These are phyloP conservation scores for Fusarium armeniacum DNA, from an alignment of 2,329 filamentous ascomycete species.

Conservation along the genomic window DNA sequence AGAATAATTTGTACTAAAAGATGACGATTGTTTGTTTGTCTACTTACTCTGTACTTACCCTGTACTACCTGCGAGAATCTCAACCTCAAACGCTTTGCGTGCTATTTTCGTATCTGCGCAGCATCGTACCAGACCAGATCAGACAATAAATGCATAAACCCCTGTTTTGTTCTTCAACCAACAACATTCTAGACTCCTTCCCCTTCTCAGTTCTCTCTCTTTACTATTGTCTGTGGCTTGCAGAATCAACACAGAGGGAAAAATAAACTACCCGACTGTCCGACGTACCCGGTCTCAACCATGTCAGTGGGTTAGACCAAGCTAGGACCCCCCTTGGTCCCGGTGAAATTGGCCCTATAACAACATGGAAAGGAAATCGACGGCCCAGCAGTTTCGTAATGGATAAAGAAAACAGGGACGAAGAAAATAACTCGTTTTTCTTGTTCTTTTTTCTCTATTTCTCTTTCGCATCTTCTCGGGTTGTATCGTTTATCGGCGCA, in stretches of 20 bases:
- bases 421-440: not conserved
- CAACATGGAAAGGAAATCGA: not conserved
- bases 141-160: not conserved
- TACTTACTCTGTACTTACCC: no score
- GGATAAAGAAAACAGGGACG: not conserved
- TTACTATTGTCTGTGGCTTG: not conserved
- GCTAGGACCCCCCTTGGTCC: constrained; percentile 3
- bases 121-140: not conserved
- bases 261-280: not conserved
- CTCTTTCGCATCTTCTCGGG: not conserved
- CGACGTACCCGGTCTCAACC: not conserved
- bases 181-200: constrained; percentile 9
- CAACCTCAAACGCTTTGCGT: not conserved
- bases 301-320: not conserved
- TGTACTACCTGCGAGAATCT: not conserved
- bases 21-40: not conserved
- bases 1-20: not conserved
- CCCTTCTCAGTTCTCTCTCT: not conserved
- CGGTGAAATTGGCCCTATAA: constrained; percentile 11
- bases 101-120: not conserved
- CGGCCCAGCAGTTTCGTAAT: constrained; percentile 1
- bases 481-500: constrained; percentile 1
- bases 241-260: not conserved
- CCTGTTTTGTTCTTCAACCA: constrained; percentile 2
- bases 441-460: not conserved